phyloP scores from a whole-genome alignment of 2,329 filamentous ascomycete genomes.

The Simplicillium sp. region DNA sequence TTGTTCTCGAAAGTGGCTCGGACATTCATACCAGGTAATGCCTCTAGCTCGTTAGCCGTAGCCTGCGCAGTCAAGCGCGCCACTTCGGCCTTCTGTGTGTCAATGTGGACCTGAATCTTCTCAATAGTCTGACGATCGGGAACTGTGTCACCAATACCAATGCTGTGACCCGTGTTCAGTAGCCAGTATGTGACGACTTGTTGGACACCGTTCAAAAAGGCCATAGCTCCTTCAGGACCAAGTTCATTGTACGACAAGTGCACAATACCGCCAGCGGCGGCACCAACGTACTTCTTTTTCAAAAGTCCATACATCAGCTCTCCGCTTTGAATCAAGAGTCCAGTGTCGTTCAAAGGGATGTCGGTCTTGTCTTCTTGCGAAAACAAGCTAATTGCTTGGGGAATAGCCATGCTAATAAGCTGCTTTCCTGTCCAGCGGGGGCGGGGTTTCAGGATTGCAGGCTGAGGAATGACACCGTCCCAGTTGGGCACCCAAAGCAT shows the following conservation, averaged over 20 bases:
- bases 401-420: conserved; percentile 87
- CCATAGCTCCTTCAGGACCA: conserved; percentile 75
- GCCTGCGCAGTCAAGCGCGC: conserved; percentile 65
- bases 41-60: conserved; percentile 78
- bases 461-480: conserved; percentile 89
- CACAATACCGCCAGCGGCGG: conserved; percentile 80
- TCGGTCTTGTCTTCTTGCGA: conserved; percentile 52
- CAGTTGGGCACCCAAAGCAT: conserved; percentile 97
- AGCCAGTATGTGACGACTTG: conserved; percentile 97
- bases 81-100: conserved; percentile 73
- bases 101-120: conserved; percentile 74
- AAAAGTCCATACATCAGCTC: conserved; percentile 85
- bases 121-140: conserved; percentile 78
- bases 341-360: conserved; percentile 63
- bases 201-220: conserved; percentile 93
- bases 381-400: conserved; percentile 73
- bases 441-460: conserved; percentile 86
- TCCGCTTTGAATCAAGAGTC: conserved; percentile 74
- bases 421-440: conserved; percentile 98
- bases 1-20: conserved; percentile 97
- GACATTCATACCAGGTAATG: conserved; percentile 96
- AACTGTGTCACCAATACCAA: conserved; percentile 96
- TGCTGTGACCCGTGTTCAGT: conserved; percentile 90
- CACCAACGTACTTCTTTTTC: conserved; percentile 91
- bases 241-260: conserved; percentile 96